Conservation (phyloP, 768 basidiomycete species). For the Cystofilobasidium capitatum region DNA sequence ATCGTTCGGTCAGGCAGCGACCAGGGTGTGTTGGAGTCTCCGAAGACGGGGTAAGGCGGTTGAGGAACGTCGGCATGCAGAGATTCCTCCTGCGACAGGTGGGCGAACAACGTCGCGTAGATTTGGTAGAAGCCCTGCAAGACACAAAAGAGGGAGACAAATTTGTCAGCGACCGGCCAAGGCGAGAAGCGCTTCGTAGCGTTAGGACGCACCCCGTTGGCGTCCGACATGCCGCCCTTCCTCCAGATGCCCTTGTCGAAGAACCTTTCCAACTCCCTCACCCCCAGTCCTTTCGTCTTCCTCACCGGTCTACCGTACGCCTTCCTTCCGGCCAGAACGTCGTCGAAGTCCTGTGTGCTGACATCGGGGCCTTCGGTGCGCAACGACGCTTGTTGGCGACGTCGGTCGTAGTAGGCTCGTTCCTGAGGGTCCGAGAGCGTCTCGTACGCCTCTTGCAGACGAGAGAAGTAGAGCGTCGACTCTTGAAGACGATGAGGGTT, state of each 20-base stretch:
- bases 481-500: constrained; percentile 73
- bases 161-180: not conserved
- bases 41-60: constrained; percentile 71
- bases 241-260: constrained; percentile 49
- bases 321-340: constrained; percentile 59
- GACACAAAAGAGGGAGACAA: not conserved
- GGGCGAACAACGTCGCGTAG: constrained; percentile 74
- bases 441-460: constrained; percentile 90
- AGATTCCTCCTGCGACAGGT: constrained; percentile 71
- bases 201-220: constrained; percentile 46
- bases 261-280: constrained; percentile 72
- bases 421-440: constrained; percentile 54
- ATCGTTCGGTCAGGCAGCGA: constrained; percentile 28
- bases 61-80: constrained; percentile 43
- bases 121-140: constrained; percentile 77
- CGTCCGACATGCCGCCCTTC: constrained; percentile 35
- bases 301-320: constrained; percentile 42
- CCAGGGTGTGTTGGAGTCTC: constrained; percentile 68
- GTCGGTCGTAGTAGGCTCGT: constrained; percentile 95
- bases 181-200: constrained; percentile 39
- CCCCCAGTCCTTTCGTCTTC: constrained; percentile 56
- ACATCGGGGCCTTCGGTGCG: constrained; percentile 57
- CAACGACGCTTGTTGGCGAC: constrained; percentile 46
- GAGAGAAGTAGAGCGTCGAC: constrained; percentile 75
- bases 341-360: constrained; percentile 61